Evolutionary conservation across 495 filamentous ascomycete genomes (phyloP), one percentile per base, ranked within the genome.

Genomic region (Platismatia glauca): DNA sequence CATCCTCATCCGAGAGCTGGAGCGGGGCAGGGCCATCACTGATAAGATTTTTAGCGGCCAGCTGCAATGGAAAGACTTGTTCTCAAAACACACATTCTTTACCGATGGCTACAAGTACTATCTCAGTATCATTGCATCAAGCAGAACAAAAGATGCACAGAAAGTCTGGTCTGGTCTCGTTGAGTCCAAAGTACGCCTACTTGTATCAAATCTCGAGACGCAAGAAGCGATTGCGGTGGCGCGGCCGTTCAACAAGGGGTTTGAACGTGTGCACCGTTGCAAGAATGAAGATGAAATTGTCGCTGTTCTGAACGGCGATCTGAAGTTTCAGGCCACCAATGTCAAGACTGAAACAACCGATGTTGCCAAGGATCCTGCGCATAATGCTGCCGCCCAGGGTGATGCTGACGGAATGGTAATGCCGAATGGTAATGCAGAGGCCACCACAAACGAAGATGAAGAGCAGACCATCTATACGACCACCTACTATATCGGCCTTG

Each of bases 71-170:
- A 89, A 87, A 64, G 91, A 90, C 63, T 75, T 98, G 9, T 98
- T 98, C 68, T 78, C 79, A 4, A 88, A 88, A 46, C 91, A 97
- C 71, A 86, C 84, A 2, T 97, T 97, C 73, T 98, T 97, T 76
- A 95, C 95, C 3, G 68, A 82, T 43, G 91, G 85, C 58, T 96
- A 96, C 77, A 95, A 89, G 73, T 96, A 96, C 71, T 98, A 97
- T 72, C 83, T 98, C 55, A 87, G 86, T 63, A 85, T 97, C 61
- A 86, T 93, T 48, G 82, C 91, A n/a, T 86, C 89, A 0, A 91
- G 90, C 73, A 89, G 80, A 61, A 89, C 86, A 31, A 92, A 90
- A 68, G 90, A 96, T 64, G 87, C 88, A 2, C 88, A 95, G 67
- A 81, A 88, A 18, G 79, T 84, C 39, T 97, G 94, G 91, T 90